Evolutionary conservation across 495 filamentous ascomycete species (phyloP).

Genomic region (Aspergillus asperescens): DNA sequence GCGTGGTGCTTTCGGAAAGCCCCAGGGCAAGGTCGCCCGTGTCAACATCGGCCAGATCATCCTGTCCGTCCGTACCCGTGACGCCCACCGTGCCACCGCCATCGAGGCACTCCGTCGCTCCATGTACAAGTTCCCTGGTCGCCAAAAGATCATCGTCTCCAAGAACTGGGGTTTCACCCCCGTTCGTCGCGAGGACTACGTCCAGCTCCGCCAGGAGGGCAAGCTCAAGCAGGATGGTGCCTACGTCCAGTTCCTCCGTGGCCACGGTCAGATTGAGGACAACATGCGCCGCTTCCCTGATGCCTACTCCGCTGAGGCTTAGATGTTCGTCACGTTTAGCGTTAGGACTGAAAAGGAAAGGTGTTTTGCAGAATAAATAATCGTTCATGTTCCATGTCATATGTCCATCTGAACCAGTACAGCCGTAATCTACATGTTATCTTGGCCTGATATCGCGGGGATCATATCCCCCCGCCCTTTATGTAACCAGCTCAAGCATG

Average conservation of each 20-base stretch:
- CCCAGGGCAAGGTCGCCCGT: constrained; percentile 94
- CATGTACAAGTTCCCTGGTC: constrained; percentile 99
- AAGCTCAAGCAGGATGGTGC: constrained; percentile 92
- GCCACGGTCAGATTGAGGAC: constrained; percentile 74
- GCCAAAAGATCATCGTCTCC: constrained; percentile 99
- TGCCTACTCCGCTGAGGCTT: constrained; percentile 64
- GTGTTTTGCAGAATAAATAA: constrained; percentile 9
- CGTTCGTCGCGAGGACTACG: constrained; percentile 93
- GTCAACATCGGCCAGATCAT: constrained; percentile 99
- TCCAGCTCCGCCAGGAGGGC: constrained; percentile 83
- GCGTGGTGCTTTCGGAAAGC: constrained; percentile 99
- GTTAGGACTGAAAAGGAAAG: constrained; percentile 12
- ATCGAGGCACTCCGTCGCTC: constrained; percentile 97
- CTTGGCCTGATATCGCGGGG: not conserved
- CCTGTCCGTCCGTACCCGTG: constrained; percentile 92
- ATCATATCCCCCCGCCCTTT: not conserved
- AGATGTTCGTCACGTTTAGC: constrained; percentile 24
- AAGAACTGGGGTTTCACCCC: constrained; percentile 99
- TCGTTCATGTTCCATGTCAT: not conserved
- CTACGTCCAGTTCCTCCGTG: constrained; percentile 96
- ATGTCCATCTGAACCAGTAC: too few species aligned
- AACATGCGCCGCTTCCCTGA: constrained; percentile 93
- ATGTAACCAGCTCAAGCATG: too few species aligned
- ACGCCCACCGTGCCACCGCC: constrained; percentile 80
- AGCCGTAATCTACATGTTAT: too few species aligned